Base-by-base conservation (phyloP, 352 stramenopile genomes). In the Phytophthora agathidicida region DNA sequence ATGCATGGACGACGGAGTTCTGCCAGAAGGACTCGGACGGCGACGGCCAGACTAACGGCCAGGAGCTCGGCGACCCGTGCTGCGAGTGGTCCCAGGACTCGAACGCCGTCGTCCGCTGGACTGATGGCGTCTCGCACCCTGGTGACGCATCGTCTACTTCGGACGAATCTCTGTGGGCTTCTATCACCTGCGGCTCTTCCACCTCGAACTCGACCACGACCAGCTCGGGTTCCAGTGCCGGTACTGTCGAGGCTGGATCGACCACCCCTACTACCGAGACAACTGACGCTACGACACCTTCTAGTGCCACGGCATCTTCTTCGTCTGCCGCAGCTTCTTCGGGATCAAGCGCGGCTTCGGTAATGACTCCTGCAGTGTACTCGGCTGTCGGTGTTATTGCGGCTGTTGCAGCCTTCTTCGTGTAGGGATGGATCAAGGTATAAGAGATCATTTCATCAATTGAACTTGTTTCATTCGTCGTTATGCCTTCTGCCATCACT, bases 61-160 rank as follows among this genome's bases (percentile, higher is more conserved):
- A 94, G 57, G 88, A 96, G 59, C 71, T 96, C 1, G 84, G 87
- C 9, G 87, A 96, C 55, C 85, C 84, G 39, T 83, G 79, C 68
- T 96, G 86, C 59, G 46, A 71, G 26, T 96, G 80, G 80, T 50
- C 69, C 23, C 42, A 53, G 46, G 27, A 59, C 46, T 62, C 43
- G 17, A 52, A 70, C 54, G 39, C 55, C 24, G 55, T 59, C 7
- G 36, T 58, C 9, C 47, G 24, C 11, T 71, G 61, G 61, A 43
- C 42, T 4, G 35, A 39, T 1, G 65, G 65, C 26, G 36, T 73
- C 43, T 73, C 57, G 19, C 56, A 72, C 51, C 63, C 63, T 17
- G 63, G 63, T n/a, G 50, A 72, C 57, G 44, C 49, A 13, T 47
- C 43, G 24, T 31, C 36, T 22, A 72, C 37, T 3, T 63, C 58